Percentiles rank a stretch among this genome's conserved stretches.
Conservation (phyloP, 192 early-diverging fungal genomes). For the Podila verticillata region DNA sequence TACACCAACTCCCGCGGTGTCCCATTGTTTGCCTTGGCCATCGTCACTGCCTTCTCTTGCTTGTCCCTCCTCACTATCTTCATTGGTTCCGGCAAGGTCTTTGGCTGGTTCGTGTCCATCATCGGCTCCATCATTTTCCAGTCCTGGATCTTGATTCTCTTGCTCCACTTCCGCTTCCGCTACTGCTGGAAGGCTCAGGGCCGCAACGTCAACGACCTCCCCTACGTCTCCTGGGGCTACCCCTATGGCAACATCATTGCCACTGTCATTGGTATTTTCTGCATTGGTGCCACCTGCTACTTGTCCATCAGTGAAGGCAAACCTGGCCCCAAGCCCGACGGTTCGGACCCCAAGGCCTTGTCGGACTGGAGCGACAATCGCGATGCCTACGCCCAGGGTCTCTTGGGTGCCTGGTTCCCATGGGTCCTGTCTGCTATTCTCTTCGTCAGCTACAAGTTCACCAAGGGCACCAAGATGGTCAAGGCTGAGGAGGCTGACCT, state of each 20-base stretch:
- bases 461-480: conserved; percentile 59
- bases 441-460: conserved; percentile 65
- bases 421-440: conserved; percentile 47
- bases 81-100: conserved; percentile 74
- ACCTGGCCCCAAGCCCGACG: conserved; percentile 38
- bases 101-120: conserved; percentile 70
- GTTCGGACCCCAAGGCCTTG: not conserved
- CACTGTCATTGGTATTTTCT: conserved; percentile 68
- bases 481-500: conserved; percentile 67
- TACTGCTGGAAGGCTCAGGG: conserved; percentile 80
- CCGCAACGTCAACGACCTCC: conserved; percentile 63
- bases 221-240: conserved; percentile 61
- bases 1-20: conserved; percentile 72
- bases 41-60: conserved; percentile 73
- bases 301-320: conserved; percentile 60
- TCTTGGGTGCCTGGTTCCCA: conserved; percentile 45
- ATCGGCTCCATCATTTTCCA: conserved; percentile 81
- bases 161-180: conserved; percentile 88
- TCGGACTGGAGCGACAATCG: not conserved
- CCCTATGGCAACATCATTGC: conserved; percentile 65
- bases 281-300: conserved; percentile 63
- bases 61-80: conserved; percentile 70
- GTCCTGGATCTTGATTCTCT: conserved; percentile 86
- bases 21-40: conserved; percentile 65
- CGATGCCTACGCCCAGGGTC: conserved; percentile 12